A percentile compares a stretch with the other conserved stretches of the same genome.
Conservation (phyloP, 139 green algal species). For the Tetraselmis striata region DNA sequence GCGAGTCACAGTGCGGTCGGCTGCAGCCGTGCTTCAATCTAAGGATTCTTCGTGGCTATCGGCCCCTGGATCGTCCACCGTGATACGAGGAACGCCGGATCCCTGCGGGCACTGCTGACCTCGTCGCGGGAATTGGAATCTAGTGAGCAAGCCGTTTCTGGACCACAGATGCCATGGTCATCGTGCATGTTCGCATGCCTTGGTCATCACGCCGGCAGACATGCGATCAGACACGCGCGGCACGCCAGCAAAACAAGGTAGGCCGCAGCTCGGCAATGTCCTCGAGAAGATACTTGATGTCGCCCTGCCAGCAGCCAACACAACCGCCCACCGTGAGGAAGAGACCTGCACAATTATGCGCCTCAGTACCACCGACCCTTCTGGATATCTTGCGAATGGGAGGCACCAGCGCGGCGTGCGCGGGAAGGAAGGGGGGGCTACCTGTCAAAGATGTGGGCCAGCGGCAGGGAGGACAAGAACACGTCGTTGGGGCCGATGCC, state of each 20-base stretch:
- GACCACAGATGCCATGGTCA: no score
- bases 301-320: conserved; percentile 80
- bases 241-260: conserved; percentile 68
- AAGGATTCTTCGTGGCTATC: no score
- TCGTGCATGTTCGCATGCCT: background rate
- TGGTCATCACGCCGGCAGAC: conserved; percentile 40
- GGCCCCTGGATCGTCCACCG: no score
- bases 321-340: conserved; percentile 60
- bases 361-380: background rate
- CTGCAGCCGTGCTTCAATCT: no score
- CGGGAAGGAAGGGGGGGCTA: background rate
- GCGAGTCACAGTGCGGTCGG: no score
- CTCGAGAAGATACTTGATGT: conserved; percentile 71
- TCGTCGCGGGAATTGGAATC: no score
- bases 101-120: no score
- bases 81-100: no score
- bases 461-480: conserved; percentile 63
- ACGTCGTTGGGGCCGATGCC: conserved; percentile 34
- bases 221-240: conserved; percentile 80
- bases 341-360: conserved; percentile 51
- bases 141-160: no score
- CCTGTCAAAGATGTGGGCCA: conserved; percentile 74
- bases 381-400: background rate
- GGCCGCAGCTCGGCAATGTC: conserved; percentile 64
- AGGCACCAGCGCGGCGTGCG: background rate